These are phyloP conservation scores for Jimgerdemannia flammicorona DNA, from an alignment of 192 early-diverging fungal species.

Conservation along the genomic window DNA sequence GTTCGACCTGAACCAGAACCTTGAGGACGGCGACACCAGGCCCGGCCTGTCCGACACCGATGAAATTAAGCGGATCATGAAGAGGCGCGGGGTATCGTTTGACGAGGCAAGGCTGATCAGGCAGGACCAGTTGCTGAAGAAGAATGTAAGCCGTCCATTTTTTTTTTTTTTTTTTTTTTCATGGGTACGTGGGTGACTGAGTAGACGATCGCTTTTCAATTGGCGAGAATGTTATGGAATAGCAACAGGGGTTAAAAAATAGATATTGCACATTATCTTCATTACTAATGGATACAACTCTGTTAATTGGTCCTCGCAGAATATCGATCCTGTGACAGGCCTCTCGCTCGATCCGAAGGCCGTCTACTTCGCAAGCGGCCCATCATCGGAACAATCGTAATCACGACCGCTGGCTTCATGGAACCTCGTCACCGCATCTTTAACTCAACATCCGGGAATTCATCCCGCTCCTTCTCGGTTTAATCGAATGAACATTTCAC, in stretches of 20 bases:
- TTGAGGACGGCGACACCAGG: constrained; percentile 42
- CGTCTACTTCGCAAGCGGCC: constrained; percentile 37
- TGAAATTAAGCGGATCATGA: constrained; percentile 54
- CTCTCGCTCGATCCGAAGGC: constrained; percentile 53
- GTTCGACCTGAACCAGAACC: constrained; percentile 50
- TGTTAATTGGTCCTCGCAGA: constrained; percentile 12
- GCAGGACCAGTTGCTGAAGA: constrained; percentile 49
- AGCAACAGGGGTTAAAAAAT: neutral
- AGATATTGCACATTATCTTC: neutral
- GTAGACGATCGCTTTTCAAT: no score
- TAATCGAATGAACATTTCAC: no score
- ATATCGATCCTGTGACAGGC: constrained; percentile 56
- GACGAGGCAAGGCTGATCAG: constrained; percentile 55
- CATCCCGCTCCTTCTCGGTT: neutral
- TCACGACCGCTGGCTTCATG: neutral
- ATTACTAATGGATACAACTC: neutral
- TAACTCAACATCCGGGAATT: no score
- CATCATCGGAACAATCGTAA: neutral
- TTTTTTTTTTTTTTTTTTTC: neutral
- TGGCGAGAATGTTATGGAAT: neutral
- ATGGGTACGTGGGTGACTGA: no score
- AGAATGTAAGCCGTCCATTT: constrained; percentile 28
- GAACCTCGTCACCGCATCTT: no score
- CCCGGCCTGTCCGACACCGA: constrained; percentile 49
- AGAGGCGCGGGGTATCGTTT: constrained; percentile 45